Conservation (phyloP, 1,139 yeast species). For the Kurtzmaniella quercitrusa region DNA sequence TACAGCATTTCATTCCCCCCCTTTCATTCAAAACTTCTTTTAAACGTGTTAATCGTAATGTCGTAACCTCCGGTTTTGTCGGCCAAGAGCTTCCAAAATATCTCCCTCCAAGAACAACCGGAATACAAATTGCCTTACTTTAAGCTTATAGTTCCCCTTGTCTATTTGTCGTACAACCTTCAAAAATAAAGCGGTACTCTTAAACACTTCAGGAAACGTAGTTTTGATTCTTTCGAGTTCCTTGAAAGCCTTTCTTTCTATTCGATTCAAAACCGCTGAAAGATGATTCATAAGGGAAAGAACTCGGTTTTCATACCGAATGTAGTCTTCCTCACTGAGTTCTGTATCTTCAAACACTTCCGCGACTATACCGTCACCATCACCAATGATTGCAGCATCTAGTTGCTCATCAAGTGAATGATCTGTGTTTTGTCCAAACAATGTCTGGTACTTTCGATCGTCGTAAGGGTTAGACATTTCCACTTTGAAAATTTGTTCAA, state of each 20-base stretch:
- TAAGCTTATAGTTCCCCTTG: constrained; percentile 60
- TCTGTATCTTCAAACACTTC: constrained; percentile 9
- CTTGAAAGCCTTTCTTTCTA: constrained; percentile 63
- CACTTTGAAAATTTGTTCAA: constrained; percentile 19
- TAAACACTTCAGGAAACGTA: constrained; percentile 52
- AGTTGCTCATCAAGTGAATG: constrained; percentile 6
- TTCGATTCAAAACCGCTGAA: constrained; percentile 60
- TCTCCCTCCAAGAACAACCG: constrained; percentile 56
- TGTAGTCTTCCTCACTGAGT: constrained; percentile 14
- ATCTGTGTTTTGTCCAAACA: constrained; percentile 16
- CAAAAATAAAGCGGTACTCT: constrained; percentile 51
- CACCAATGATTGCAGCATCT: constrained; percentile 3
- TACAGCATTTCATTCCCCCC: no score
- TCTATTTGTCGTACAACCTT: constrained; percentile 63
- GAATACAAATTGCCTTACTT: constrained; percentile 62
- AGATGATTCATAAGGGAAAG: constrained; percentile 52
- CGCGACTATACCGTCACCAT: constrained; percentile 9
- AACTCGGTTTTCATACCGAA: constrained; percentile 18
- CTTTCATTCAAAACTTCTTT: neutral
- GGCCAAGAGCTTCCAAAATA: constrained; percentile 50
- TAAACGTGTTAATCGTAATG: neutral
- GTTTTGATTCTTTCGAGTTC: constrained; percentile 56
- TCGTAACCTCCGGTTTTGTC: neutral
- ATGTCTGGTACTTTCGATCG: constrained; percentile 25
- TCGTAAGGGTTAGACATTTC: constrained; percentile 28